Evolutionary conservation across 1,284 basidiomycete species (phyloP).

Genomic region (Ceratobasidium sp.): DNA sequence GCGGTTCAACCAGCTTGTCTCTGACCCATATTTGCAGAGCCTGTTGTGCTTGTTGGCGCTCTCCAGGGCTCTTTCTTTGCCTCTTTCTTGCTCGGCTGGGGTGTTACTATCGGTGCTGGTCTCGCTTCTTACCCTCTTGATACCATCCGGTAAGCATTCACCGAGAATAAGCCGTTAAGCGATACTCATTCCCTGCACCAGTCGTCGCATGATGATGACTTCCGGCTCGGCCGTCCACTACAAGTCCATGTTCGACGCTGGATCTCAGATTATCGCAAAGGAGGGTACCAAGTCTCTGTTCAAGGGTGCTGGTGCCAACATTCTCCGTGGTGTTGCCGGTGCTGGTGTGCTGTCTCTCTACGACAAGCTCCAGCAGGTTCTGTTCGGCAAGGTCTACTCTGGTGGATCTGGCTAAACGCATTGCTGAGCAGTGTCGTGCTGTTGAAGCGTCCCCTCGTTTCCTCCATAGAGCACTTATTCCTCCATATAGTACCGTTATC

Average conservation of each 20-base stretch:
- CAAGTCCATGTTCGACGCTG: slow-evolving; percentile 92
- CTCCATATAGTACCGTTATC: slow-evolving; percentile 35
- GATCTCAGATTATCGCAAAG: slow-evolving; percentile 86
- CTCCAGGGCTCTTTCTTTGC: slow-evolving; percentile 92
- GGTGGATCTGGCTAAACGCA: slow-evolving; percentile 69
- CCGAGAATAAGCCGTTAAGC: slow-evolving; percentile 11
- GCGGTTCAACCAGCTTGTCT: slow-evolving; percentile 1
- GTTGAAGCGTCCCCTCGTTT: slow-evolving; percentile 42
- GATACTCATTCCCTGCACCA: slow-evolving; percentile 52
- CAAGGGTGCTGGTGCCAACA: slow-evolving; percentile 98
- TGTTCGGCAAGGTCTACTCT: slow-evolving; percentile 98
- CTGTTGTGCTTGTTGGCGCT: slow-evolving; percentile 88
- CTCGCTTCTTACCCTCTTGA: slow-evolving; percentile 96
- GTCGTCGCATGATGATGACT: slow-evolving; percentile 98
- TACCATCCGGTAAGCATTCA: slow-evolving; percentile 78
- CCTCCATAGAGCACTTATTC: slow-evolving; percentile 36
- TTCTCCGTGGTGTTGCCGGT: slow-evolving; percentile 97
- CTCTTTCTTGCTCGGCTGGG: slow-evolving; percentile 92
- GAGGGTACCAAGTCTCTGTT: slow-evolving; percentile 92
- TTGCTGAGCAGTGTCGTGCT: slow-evolving; percentile 26
- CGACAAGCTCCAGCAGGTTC: slow-evolving; percentile 90
- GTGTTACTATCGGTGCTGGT: slow-evolving; percentile 95
- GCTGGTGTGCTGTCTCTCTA: slow-evolving; percentile 96
- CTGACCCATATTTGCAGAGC: slow-evolving; percentile 67
- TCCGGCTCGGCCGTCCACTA: slow-evolving; percentile 87